phyloP scores from a whole-genome alignment of 768 basidiomycete species.

The Collybia sordida region DNA sequence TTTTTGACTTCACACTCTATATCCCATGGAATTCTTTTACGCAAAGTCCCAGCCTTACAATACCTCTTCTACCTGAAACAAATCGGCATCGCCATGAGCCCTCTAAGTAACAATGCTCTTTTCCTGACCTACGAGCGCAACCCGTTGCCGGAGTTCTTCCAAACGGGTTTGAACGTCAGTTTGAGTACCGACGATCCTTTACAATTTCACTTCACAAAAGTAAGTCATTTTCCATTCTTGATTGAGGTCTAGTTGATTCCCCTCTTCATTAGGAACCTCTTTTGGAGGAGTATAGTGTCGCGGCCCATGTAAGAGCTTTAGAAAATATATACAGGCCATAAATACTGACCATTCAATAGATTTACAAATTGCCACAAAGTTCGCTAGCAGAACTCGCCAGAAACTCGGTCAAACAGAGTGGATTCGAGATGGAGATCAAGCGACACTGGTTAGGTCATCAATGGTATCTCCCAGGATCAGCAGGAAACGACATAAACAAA shows the following conservation, averaged over 20 bases:
- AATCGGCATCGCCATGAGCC: conserved; percentile 98
- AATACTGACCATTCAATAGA: conserved; percentile 41
- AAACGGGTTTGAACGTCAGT: conserved; percentile 92
- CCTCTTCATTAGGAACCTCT: conserved; percentile 70
- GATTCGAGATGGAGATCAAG: conserved; percentile 98
- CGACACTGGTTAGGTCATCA: conserved; percentile 91
- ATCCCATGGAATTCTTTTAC: conserved; percentile 96
- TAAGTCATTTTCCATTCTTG: conserved; percentile 23
- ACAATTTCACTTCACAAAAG: conserved; percentile 99
- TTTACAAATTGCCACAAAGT: conserved; percentile 94
- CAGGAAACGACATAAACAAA: conserved; percentile 96
- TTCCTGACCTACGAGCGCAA: conserved; percentile 98
- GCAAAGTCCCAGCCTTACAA: conserved; percentile 96
- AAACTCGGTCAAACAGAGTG: conserved; percentile 95
- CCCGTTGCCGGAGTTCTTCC: conserved; percentile 96
- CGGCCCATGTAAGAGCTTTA: conserved; percentile 74
- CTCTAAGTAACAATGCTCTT: conserved; percentile 94
- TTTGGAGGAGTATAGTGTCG: conserved; percentile 96
- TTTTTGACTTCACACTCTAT: conserved; percentile 98
- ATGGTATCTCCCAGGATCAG: conserved; percentile 92
- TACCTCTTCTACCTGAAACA: conserved; percentile 98
- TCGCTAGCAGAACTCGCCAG: conserved; percentile 96
- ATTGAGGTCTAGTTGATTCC: not conserved
- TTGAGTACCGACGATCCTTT: conserved; percentile 94
- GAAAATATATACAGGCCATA: not conserved